Evolutionary conservation across 371 early-diverging fungal species (phyloP), one percentile per base, ranked within the genome.

Genomic region (Quaeritorhiza haematococci): DNA sequence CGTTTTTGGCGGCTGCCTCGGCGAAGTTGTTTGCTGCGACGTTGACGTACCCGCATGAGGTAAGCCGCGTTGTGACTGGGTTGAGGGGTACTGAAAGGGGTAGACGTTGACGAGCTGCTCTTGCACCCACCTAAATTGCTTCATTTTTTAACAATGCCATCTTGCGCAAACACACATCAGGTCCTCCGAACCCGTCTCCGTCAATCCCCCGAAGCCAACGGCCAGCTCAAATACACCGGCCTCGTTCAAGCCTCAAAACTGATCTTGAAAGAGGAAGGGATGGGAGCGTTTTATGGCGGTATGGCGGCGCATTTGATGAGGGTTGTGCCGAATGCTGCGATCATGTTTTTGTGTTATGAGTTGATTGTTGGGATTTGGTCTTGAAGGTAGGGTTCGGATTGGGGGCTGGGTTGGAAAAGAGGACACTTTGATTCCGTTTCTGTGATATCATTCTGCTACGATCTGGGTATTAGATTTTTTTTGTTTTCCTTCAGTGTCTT

Each of bases 241-340:
- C 62, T 97, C 33, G 69, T 74, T 51, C 89, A 90, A 58, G 78
- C 84, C 19, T 74, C 88, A 26, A 72, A 74, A 33, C 68, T 87
- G 28, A 86, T 96, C 4, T 75, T 79, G 29, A 76, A 73, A 42
- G 92, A 93, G 63, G 98, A 97, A 68, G 95, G 98, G 47, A 28
- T 89, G 1, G 75, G 70, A 29, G 93, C 91, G 2, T 69, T 96
- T 24, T 97, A 97, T 68, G 93, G 96, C 52, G 98, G 98, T 27
- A 79, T 97, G 82, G 86, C 92, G 8, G 91, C 96, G 6, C 96
- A 96, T 68, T 73, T 97, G 60, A 68, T 95, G 78, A 83, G 98
- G 35, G 92, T 91, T 0, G 96, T 97, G 2, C 98, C 98, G 10
- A 96, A 96, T 67, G 93, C 96, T 1, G 92, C 93, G 13, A 93